These are phyloP conservation scores for Kurtzmaniella fragi DNA, from an alignment of 805 yeast genomes.

Conservation along the genomic window DNA sequence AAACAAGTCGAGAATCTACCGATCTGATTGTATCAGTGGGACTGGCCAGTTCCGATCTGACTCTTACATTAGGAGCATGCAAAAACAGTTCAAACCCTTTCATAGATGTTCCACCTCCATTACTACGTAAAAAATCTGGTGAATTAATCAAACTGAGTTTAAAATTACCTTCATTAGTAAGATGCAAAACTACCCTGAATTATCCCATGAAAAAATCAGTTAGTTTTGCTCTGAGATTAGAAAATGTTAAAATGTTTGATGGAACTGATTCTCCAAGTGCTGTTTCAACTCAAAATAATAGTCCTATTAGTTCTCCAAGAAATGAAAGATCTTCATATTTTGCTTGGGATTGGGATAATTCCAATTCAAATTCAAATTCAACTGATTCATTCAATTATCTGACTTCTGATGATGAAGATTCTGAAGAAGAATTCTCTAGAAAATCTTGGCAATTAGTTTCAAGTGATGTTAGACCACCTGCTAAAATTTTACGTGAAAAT, in stretches of 20 bases:
- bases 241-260: slow-evolving; percentile 60
- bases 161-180: slow-evolving; percentile 36
- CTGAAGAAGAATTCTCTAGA: slow-evolving; percentile 7
- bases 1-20: neutral
- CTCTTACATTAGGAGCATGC: too few species aligned
- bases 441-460: slow-evolving; percentile 9
- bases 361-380: slow-evolving; percentile 5
- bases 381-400: too few species aligned
- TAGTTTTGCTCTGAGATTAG: slow-evolving; percentile 56
- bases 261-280: slow-evolving; percentile 57
- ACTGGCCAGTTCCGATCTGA: neutral
- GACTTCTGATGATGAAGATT: slow-evolving; percentile 5
- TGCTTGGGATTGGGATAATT: slow-evolving; percentile 19
- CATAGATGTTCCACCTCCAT: slow-evolving; percentile 9
- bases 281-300: slow-evolving; percentile 49
- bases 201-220: slow-evolving; percentile 42
- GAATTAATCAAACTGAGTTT: slow-evolving; percentile 76
- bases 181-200: slow-evolving; percentile 23
- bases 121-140: slow-evolving; percentile 80
- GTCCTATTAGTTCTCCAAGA: slow-evolving; percentile 40
- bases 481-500: slow-evolving; percentile 10
- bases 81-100: too few species aligned
- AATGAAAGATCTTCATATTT: slow-evolving; percentile 4
- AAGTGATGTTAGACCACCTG: slow-evolving; percentile 8
- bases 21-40: slow-evolving; percentile 1